phyloP scores from a whole-genome alignment of 305 asterid species.

The Fraxinus angustifolia region DNA sequence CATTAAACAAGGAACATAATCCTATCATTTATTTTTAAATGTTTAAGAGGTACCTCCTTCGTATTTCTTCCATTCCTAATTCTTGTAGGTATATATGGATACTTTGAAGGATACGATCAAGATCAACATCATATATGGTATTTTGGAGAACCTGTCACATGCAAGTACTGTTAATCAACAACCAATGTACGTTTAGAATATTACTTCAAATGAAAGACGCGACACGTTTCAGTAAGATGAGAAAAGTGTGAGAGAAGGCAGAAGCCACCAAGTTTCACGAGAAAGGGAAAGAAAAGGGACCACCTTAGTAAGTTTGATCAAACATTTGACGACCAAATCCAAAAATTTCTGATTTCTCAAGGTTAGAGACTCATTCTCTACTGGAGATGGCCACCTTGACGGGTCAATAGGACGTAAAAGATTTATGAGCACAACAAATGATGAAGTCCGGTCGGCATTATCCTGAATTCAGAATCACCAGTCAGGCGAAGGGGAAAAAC shows the following conservation, averaged over 20 bases:
- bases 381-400: conserved; percentile 97
- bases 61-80: conserved; percentile 95
- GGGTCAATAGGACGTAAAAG: conserved; percentile 91
- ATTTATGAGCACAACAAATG: conserved; percentile 87
- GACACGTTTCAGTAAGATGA: neutral
- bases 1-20: conserved; percentile 14
- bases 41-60: conserved; percentile 61
- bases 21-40: neutral
- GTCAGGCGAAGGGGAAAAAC: conserved; percentile 22
- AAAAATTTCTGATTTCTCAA: conserved; percentile 89
- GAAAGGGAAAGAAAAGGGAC: neutral
- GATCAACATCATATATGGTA: conserved; percentile 91
- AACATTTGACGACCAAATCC: conserved; percentile 95
- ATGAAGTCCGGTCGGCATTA: conserved; percentile 91
- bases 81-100: conserved; percentile 96
- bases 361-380: conserved; percentile 63
- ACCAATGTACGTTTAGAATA: neutral
- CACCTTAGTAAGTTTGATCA: conserved; percentile 97
- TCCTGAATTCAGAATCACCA: conserved; percentile 48
- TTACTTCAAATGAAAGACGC: neutral
- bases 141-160: conserved; percentile 80
- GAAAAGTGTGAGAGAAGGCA: neutral
- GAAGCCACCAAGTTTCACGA: neutral
- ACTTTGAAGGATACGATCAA: conserved; percentile 94
- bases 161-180: neutral